Percentiles rank a stretch among this genome's conserved stretches.
Conservation (phyloP, 2,329 filamentous ascomycete species). For the Diplodia intermedia region DNA sequence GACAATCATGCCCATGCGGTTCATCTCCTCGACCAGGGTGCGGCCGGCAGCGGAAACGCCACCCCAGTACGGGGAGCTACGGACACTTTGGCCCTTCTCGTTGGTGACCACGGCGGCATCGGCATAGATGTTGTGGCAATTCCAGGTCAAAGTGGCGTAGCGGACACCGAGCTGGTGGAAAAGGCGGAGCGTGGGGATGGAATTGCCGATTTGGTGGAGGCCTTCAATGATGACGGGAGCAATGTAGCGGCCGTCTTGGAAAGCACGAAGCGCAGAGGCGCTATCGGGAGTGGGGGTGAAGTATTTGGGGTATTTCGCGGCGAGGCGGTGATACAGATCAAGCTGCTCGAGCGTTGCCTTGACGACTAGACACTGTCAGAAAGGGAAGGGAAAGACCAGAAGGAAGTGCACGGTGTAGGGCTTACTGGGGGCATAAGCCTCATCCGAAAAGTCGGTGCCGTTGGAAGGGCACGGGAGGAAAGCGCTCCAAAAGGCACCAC, state of each 20-base stretch:
- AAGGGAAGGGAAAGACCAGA: not conserved
- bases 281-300: conserved; percentile 71
- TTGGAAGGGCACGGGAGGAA: conserved; percentile 78
- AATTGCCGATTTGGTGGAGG: conserved; percentile 92
- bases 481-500: conserved; percentile 93
- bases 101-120: conserved; percentile 76
- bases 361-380: conserved; percentile 57
- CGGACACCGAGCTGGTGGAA: conserved; percentile 82
- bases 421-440: conserved; percentile 72
- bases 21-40: conserved; percentile 83
- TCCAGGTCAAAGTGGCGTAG: conserved; percentile 89
- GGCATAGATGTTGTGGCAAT: conserved; percentile 89
- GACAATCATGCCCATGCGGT: conserved; percentile 91
- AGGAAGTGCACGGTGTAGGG: not conserved
- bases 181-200: conserved; percentile 73
- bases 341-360: conserved; percentile 75
- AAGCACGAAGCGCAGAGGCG: conserved; percentile 65
- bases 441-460: conserved; percentile 74
- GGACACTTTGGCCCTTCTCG: conserved; percentile 44
- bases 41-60: conserved; percentile 77
- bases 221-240: conserved; percentile 63
- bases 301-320: conserved; percentile 67
- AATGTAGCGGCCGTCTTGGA: conserved; percentile 45
- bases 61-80: conserved; percentile 66
- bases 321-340: conserved; percentile 72